A percentile compares a stretch with the other conserved stretches of the same genome.
phyloP scores from a whole-genome alignment of 441 rosid species.

The Eugenia klotzschiana region DNA sequence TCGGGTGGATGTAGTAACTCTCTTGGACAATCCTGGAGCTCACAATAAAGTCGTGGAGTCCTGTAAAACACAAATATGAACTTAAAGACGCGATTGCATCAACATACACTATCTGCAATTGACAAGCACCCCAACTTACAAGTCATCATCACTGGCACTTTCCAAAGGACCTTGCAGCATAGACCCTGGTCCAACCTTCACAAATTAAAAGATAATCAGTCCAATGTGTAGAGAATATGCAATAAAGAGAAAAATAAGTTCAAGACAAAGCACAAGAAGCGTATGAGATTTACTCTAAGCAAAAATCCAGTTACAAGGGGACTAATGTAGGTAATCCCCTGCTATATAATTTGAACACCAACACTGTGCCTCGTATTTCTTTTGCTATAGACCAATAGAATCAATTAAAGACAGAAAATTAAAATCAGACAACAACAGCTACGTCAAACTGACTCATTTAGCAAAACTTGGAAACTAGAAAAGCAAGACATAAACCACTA shows the following conservation, averaged over 20 bases:
- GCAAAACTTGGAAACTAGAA: neutral
- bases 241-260: neutral
- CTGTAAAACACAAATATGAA: conserved; percentile 27
- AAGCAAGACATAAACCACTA: neutral
- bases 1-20: conserved; percentile 85
- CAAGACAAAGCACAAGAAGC: neutral
- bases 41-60: conserved; percentile 64
- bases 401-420: neutral
- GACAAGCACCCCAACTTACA: conserved; percentile 40
- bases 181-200: conserved; percentile 86
- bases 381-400: neutral
- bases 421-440: neutral
- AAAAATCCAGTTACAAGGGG: neutral
- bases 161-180: conserved; percentile 63
- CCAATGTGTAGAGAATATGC: neutral
- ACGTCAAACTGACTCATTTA: neutral
- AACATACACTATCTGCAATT: neutral
- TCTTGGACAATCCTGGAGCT: conserved; percentile 62
- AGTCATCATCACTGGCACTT: conserved; percentile 51
- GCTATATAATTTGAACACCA: neutral
- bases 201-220: conserved; percentile 6
- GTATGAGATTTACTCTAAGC: neutral
- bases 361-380: neutral
- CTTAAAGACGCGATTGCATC: neutral
- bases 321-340: neutral